Evolutionary conservation across 805 yeast genomes (phyloP), one percentile per base, ranked within the genome.

Genomic region (Lipomyces yamadae): DNA sequence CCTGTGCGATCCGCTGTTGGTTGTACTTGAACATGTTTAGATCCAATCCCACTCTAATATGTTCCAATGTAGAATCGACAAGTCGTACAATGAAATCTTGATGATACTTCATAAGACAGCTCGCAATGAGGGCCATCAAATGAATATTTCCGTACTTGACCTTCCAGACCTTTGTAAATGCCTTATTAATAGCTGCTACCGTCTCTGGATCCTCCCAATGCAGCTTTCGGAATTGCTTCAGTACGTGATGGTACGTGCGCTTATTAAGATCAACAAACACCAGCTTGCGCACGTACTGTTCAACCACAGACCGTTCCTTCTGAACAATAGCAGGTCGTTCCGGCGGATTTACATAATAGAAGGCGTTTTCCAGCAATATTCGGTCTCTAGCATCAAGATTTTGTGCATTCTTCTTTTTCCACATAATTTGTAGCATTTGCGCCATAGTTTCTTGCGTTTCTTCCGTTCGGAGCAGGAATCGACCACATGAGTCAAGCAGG

Each of bases 401-500:
- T 34, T 82, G 81, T 52, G 83, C 83, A 59, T 81, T 83, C 60
- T 82, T 81, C 65, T 84, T 83, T 37, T 78, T 80, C 67, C 82
- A 83, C 54, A 91, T 76, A 4, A 88, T 74, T 4, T 79, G 81
- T 48, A 92, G 77, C 88, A 91, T 84, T 66, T 86, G 87, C 15
- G 80, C 80, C 85, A 91, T 90, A 45, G 86, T 79, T 5, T 79
- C 82, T 58, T 79, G 80, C 67, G 86, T 88, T 32, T 86, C 90
- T 0, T 85, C 82, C 63, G 81, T 82, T 68, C 84, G 79, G 56
- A 89, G 75, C 60, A 92, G 79, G 65, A 87, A 85, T 65, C 86
- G 81, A 0, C 97, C 97, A 71, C 91, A 83, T 48, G 85, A 81
- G 72, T 92, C 96, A 73, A 91, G 88, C 55, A 91, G 78, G n/a